A percentile compares a stretch with the other conserved stretches of the same genome.
Evolutionary conservation across 257 asterid species (phyloP).

Genomic region (Solanum pimpinellifolium): DNA sequence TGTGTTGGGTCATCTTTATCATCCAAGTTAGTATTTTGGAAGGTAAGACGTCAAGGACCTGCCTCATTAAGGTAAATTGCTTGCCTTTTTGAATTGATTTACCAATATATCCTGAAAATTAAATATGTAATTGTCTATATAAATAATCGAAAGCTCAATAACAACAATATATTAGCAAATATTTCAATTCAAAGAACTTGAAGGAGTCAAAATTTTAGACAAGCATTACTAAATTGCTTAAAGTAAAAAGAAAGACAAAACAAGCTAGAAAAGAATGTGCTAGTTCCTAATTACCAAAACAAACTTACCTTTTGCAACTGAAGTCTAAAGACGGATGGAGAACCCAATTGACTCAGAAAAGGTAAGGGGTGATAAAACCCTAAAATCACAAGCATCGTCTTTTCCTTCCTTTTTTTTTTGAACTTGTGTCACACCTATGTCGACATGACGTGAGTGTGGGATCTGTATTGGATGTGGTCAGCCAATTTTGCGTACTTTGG

Average conservation of each 20-base stretch:
- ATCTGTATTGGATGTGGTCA: background rate
- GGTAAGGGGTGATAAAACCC: background rate
- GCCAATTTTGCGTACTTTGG: background rate
- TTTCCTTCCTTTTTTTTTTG: background rate
- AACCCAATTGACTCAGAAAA: background rate
- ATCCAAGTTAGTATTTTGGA: background rate
- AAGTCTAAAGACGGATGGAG: background rate
- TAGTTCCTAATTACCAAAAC: background rate
- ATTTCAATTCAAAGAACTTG: background rate
- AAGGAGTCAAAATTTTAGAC: background rate
- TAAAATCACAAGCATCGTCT: background rate
- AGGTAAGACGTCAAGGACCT: background rate
- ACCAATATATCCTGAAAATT: background rate
- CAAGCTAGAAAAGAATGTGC: background rate
- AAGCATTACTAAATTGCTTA: background rate
- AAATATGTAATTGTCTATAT: background rate
- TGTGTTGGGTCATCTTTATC: background rate
- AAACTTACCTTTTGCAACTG: background rate
- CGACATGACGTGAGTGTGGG: background rate
- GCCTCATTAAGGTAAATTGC: background rate
- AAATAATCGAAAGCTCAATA: background rate
- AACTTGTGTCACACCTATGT: background rate
- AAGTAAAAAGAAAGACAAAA: background rate
- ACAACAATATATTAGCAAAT: background rate
- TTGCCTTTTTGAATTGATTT: background rate